These are phyloP conservation scores for Plantago lanceolata DNA, from an alignment of 305 asterid species.

Conservation along the genomic window DNA sequence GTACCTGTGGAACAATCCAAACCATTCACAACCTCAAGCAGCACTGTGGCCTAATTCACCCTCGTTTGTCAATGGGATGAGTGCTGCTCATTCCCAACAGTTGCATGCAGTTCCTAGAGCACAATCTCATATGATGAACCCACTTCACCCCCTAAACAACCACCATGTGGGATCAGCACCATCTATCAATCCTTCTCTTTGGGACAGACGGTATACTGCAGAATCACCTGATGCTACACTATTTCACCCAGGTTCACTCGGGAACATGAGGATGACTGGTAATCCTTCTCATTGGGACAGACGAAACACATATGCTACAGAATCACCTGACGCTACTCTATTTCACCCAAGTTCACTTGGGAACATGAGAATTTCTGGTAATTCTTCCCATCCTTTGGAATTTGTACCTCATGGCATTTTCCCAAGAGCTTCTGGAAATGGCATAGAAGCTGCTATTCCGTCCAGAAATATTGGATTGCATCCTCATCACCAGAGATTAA, in stretches of 20 bases:
- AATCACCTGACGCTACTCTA: constrained; percentile 78
- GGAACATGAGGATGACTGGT: constrained; percentile 71
- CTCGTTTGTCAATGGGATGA: constrained; percentile 64
- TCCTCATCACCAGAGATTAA: constrained; percentile 77
- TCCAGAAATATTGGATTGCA: constrained; percentile 67
- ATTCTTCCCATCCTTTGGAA: constrained; percentile 77
- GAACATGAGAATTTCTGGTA: constrained; percentile 71
- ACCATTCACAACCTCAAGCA: constrained; percentile 66
- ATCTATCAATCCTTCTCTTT: constrained; percentile 71
- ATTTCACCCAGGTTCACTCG: constrained; percentile 92
- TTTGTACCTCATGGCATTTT: constrained; percentile 65
- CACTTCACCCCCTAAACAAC: constrained; percentile 58
- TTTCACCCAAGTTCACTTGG: constrained; percentile 96
- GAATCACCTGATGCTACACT: constrained; percentile 82
- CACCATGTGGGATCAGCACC: constrained; percentile 98
- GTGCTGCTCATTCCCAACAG: constrained; percentile 61
- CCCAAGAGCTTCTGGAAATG: constrained; percentile 58
- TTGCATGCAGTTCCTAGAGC: constrained; percentile 77
- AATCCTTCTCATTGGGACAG: constrained; percentile 86
- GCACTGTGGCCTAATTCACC: constrained; percentile 82
- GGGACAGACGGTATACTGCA: constrained; percentile 79
- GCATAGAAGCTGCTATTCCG: constrained; percentile 62
- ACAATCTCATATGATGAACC: constrained; percentile 61
- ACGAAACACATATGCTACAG: constrained; percentile 62
- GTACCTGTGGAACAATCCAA: constrained; percentile 80